Evolutionary conservation across 179 eudicot genomes (phyloP).

Genomic region (Silene vulgaris): DNA sequence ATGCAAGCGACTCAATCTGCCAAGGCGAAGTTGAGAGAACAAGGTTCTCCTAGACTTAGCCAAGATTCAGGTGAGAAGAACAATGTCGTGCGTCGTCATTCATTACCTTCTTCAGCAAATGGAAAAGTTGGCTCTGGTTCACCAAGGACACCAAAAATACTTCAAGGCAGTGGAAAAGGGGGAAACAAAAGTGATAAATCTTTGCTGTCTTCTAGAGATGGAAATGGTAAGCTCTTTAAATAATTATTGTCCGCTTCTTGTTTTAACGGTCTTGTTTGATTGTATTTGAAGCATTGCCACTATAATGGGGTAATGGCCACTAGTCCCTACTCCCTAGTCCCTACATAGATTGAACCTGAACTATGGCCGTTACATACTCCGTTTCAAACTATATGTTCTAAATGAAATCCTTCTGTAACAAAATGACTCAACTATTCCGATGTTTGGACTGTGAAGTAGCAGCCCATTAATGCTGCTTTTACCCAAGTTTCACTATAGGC

Average conservation of each 20-base stretch:
- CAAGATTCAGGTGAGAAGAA: constrained; percentile 40
- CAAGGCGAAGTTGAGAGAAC: constrained; percentile 46
- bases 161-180: constrained; percentile 39
- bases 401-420: too few species aligned
- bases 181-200: constrained; percentile 39
- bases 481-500: background rate
- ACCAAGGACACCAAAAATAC: constrained; percentile 39
- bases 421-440: background rate
- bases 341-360: too few species aligned
- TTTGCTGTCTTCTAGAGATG: constrained; percentile 36
- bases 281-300: background rate
- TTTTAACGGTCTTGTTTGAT: background rate
- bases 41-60: constrained; percentile 37
- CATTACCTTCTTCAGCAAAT: constrained; percentile 39
- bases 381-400: too few species aligned
- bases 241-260: background rate
- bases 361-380: too few species aligned
- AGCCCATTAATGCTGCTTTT: background rate
- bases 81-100: constrained; percentile 37
- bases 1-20: constrained; percentile 52
- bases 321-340: too few species aligned
- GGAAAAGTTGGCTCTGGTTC: constrained; percentile 39
- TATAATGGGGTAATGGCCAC: background rate
- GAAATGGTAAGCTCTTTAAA: constrained; percentile 35
- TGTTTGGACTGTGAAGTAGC: background rate